These are phyloP conservation scores for Zygoascus tannicola DNA, from an alignment of 805 yeast genomes.

Conservation along the genomic window DNA sequence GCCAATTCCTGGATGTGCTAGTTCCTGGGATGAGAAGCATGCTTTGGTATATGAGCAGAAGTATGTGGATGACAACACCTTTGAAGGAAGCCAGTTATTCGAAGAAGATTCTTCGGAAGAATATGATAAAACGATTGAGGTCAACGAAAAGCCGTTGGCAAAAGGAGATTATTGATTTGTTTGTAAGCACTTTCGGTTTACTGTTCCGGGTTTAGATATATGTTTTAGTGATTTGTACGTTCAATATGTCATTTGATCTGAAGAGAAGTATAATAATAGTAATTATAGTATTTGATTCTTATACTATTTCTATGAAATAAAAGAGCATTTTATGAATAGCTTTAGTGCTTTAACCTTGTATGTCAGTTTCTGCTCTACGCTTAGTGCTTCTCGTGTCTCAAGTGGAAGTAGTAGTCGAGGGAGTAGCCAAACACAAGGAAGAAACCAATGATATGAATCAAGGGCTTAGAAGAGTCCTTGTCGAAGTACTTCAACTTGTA, in stretches of 20 bases:
- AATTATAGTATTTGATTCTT: too few species aligned
- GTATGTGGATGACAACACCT: neutral
- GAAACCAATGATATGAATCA: slow-evolving; percentile 59
- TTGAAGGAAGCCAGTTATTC: neutral
- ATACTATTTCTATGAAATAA: too few species aligned
- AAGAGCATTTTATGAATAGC: too few species aligned
- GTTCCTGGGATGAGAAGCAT: slow-evolving; percentile 10
- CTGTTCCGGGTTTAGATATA: too few species aligned
- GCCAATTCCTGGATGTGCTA: slow-evolving; percentile 15
- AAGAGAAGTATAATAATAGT: too few species aligned
- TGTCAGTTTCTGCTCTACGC: too few species aligned
- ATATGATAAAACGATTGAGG: neutral
- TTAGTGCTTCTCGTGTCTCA: slow-evolving; percentile 20
- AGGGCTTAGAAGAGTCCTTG: slow-evolving; percentile 25
- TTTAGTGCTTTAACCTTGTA: too few species aligned
- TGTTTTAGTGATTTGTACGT: too few species aligned
- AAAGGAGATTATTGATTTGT: too few species aligned
- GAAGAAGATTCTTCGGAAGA: neutral
- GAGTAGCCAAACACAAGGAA: slow-evolving; percentile 75
- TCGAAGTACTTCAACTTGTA: slow-evolving; percentile 22
- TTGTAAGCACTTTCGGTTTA: too few species aligned
- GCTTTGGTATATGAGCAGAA: slow-evolving; percentile 8
- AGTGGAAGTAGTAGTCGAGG: slow-evolving; percentile 89
- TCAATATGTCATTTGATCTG: too few species aligned
- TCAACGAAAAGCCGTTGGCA: neutral